These are phyloP conservation scores for Vaccinium corymbosum DNA, from an alignment of 148 eudicot species.

Conservation along the genomic window DNA sequence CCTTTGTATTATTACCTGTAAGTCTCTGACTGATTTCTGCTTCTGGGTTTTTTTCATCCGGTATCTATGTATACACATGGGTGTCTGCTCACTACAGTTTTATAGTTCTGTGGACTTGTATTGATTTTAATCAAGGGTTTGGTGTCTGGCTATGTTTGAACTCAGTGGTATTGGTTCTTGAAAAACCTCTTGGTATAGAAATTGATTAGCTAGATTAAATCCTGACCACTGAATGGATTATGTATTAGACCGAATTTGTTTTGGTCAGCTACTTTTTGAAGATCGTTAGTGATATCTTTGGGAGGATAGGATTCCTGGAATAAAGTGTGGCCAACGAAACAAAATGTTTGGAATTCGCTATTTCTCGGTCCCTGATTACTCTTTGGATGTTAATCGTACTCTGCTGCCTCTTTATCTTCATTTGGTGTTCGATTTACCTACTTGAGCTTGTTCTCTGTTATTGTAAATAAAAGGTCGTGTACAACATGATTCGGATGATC, in stretches of 20 bases:
- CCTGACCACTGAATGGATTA: not conserved
- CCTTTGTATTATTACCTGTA: not conserved
- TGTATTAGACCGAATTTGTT: not conserved
- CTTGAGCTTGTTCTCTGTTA: no score
- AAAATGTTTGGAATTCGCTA: not conserved
- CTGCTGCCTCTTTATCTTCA: no score
- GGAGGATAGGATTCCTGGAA: not conserved
- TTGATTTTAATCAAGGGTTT: not conserved
- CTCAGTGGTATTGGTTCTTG: not conserved
- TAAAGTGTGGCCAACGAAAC: not conserved
- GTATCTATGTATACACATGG: not conserved
- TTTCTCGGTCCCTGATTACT: not conserved
- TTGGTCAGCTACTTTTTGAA: not conserved
- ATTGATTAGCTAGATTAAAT: not conserved
- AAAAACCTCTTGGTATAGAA: not conserved
- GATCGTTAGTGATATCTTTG: not conserved
- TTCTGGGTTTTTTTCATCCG: not conserved
- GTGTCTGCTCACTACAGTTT: not conserved
- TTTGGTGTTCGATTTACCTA: no score
- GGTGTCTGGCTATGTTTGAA: not conserved
- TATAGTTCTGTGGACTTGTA: not conserved
- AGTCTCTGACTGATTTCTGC: not conserved
- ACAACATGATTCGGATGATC: no score
- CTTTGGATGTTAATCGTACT: no score
- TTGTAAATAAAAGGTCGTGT: no score